Percentiles rank a stretch among this genome's conserved stretches.
Conservation (phyloP, 2,329 filamentous ascomycete species). For the Penicillium thymicola region DNA sequence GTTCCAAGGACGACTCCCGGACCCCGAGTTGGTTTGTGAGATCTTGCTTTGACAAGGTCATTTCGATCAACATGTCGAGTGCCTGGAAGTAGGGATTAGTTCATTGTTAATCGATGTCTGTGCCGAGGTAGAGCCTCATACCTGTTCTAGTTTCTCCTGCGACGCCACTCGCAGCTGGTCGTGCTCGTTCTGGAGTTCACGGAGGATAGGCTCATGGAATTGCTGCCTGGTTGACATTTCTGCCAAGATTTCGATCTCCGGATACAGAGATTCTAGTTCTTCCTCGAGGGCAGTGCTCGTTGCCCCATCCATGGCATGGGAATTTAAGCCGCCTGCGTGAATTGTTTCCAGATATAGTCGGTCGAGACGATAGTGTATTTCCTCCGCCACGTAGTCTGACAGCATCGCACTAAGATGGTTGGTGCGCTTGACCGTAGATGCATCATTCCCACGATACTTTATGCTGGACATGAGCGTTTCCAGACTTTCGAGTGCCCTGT, state of each 20-base stretch:
- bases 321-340: conserved; percentile 2
- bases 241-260: conserved; percentile 40
- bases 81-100: conserved; percentile 26
- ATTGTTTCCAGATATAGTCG: conserved; percentile 38
- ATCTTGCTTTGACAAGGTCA: conserved; percentile 32
- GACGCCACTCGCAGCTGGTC: conserved; percentile 28
- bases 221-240: conserved; percentile 45
- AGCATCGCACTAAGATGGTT: conserved; percentile 29
- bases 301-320: conserved; percentile 11
- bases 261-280: conserved; percentile 40
- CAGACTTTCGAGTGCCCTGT: conserved; percentile 30
- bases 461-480: conserved; percentile 30
- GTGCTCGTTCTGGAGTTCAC: conserved; percentile 33
- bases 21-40: conserved; percentile 29
- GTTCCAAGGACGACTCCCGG: conserved; percentile 35
- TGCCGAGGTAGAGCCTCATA: conserved; percentile 16
- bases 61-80: conserved; percentile 31
- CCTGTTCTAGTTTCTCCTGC: conserved; percentile 35
- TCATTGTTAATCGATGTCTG: background rate
- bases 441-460: conserved; percentile 30
- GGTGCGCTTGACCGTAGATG: conserved; percentile 27
- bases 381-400: conserved; percentile 34
- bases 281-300: conserved; percentile 29
- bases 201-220: conserved; percentile 40
- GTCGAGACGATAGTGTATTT: conserved; percentile 40